Conservation (phyloP, 257 asterid species). For the Craterostigma plantagineum region DNA sequence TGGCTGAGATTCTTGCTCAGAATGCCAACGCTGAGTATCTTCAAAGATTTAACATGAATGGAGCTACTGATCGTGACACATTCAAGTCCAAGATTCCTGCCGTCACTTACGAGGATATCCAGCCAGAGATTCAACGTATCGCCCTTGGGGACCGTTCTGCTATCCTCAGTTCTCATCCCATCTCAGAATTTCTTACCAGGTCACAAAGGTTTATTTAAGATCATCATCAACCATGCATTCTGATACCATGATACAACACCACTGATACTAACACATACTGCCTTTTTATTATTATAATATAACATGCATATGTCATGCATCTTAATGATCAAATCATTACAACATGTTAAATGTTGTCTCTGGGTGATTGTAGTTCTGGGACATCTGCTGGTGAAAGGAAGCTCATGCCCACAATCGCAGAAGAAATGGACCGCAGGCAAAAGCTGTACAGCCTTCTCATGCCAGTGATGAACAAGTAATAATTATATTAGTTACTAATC, state of each 20-base stretch:
- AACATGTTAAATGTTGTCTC: not conserved
- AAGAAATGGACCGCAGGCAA: slow-evolving; percentile 66
- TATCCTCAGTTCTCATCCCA: slow-evolving; percentile 49
- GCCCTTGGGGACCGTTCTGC: slow-evolving; percentile 72
- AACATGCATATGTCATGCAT: too few relatives aligned
- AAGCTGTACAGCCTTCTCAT: slow-evolving; percentile 49
- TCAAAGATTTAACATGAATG: slow-evolving; percentile 20
- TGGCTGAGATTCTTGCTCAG: slow-evolving; percentile 35
- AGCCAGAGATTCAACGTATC: slow-evolving; percentile 51
- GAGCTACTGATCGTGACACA: slow-evolving; percentile 39
- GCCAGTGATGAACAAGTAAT: slow-evolving; percentile 86
- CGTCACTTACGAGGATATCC: slow-evolving; percentile 54
- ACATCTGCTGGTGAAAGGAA: slow-evolving; percentile 88
- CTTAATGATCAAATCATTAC: not conserved
- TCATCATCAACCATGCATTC: not conserved
- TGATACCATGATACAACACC: not conserved
- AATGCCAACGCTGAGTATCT: slow-evolving; percentile 59
- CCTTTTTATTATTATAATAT: not conserved
- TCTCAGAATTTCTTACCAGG: slow-evolving; percentile 85
- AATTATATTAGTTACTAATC: not conserved
- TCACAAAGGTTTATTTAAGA: too few relatives aligned
- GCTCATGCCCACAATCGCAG: slow-evolving; percentile 62
- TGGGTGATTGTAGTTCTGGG: slow-evolving; percentile 38
- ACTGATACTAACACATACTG: not conserved
- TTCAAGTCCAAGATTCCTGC: slow-evolving; percentile 62